These are phyloP conservation scores for Myxozyma neotropica DNA, from an alignment of 805 yeast species.

Conservation along the genomic window DNA sequence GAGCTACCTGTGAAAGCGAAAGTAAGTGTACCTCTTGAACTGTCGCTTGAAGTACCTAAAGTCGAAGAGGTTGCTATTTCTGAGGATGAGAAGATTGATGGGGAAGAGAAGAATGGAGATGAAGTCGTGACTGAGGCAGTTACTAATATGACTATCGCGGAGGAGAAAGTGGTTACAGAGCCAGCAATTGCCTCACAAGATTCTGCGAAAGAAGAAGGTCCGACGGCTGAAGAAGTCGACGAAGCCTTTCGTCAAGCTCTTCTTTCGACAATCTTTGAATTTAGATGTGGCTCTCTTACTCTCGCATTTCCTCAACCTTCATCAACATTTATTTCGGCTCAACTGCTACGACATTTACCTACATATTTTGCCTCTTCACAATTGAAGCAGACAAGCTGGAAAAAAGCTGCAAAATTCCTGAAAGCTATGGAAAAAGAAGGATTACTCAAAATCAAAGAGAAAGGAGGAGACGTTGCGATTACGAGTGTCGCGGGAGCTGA, in stretches of 20 bases:
- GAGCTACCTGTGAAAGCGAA: constrained; percentile 54
- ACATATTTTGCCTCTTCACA: constrained; percentile 39
- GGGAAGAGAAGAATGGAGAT: constrained; percentile 8
- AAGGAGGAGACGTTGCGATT: constrained; percentile 76
- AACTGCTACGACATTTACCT: constrained; percentile 74
- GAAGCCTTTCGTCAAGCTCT: constrained; percentile 71
- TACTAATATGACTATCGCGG: constrained; percentile 3
- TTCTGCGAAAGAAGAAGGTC: constrained; percentile 19
- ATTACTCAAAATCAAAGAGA: constrained; percentile 72
- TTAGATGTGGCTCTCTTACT: constrained; percentile 41
- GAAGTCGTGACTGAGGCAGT: background rate
- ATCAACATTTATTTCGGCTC: constrained; percentile 73
- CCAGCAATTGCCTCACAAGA: too few relatives aligned
- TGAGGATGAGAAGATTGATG: constrained; percentile 9
- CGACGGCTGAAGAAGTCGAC: constrained; percentile 62
- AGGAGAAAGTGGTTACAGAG: too few relatives aligned
- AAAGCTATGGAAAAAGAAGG: constrained; percentile 83
- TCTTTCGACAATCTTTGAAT: constrained; percentile 62
- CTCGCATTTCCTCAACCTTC: constrained; percentile 67
- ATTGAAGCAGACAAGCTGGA: constrained; percentile 84
- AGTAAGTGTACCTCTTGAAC: constrained; percentile 48
- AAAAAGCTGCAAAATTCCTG: constrained; percentile 79
- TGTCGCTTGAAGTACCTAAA: constrained; percentile 36
- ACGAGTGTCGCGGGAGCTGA: constrained; percentile 52
- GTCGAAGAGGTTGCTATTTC: constrained; percentile 16